Percentiles rank a stretch among this genome's conserved stretches.
Conservation (phyloP, 768 basidiomycete species). For the Hemileccinum impolitum region DNA sequence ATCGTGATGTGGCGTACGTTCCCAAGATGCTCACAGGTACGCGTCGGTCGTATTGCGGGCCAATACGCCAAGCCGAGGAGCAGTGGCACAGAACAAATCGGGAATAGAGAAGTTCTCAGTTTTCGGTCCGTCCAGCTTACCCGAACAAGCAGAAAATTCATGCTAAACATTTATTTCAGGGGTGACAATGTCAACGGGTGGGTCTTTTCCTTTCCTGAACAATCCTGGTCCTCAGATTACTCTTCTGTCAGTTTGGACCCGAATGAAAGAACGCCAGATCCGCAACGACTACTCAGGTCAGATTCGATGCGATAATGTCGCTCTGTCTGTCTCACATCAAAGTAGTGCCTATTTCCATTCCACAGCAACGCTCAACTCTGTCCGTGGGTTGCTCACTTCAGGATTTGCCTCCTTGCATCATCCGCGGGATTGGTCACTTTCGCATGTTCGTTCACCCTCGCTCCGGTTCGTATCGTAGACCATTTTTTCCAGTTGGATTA, state of each 20-base stretch:
- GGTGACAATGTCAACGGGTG: conserved; percentile 97
- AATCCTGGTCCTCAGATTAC: neutral
- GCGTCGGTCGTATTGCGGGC: conserved; percentile 90
- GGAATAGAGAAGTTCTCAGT: conserved; percentile 72
- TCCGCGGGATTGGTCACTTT: conserved; percentile 88
- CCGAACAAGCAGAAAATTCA: neutral
- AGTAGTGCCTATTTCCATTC: conserved; percentile 94
- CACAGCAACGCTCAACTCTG: conserved; percentile 86
- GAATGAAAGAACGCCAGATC: conserved; percentile 84
- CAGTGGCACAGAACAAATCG: conserved; percentile 75
- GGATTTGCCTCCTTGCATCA: conserved; percentile 93
- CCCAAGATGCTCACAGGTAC: conserved; percentile 44
- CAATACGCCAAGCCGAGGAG: conserved; percentile 96
- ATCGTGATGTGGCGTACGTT: conserved; percentile 1
- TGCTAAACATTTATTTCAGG: conserved; percentile 38
- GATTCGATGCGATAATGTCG: conserved; percentile 2
- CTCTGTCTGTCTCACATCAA: conserved; percentile 5
- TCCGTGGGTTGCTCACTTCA: conserved; percentile 83
- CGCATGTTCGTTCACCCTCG: conserved; percentile 82
- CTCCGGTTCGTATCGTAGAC: conserved; percentile 48
- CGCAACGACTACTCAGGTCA: conserved; percentile 78
- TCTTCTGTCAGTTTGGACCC: conserved; percentile 46
- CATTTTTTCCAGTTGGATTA: neutral
- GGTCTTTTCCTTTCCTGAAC: conserved; percentile 15
- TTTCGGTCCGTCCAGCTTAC: conserved; percentile 61